These are phyloP conservation scores for Kodamaea anthophila DNA, from an alignment of 1,139 yeast species.

Conservation along the genomic window DNA sequence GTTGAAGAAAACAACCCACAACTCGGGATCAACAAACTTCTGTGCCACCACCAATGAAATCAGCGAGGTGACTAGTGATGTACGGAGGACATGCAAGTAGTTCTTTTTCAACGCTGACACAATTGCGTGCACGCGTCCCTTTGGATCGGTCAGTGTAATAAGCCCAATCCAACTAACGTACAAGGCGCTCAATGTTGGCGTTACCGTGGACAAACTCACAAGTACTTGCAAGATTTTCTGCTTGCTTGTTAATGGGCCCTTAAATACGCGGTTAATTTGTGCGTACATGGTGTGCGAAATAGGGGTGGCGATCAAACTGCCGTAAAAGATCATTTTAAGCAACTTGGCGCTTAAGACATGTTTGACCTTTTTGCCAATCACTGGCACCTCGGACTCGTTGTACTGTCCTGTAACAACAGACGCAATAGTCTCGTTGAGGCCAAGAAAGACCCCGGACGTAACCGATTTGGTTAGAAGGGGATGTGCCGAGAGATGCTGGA, in stretches of 20 bases:
- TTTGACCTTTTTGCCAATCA: slow-evolving; percentile 17
- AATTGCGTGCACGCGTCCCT: slow-evolving; percentile 17
- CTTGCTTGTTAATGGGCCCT: slow-evolving; percentile 31
- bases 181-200: slow-evolving; percentile 56
- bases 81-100: slow-evolving; percentile 50
- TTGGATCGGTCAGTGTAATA: slow-evolving; percentile 22
- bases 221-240: slow-evolving; percentile 51
- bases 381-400: slow-evolving; percentile 14
- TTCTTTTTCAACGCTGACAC: slow-evolving; percentile 42
- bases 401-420: slow-evolving; percentile 45
- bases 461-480: slow-evolving; percentile 58
- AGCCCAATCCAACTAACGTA: slow-evolving; percentile 53
- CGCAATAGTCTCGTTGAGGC: slow-evolving; percentile 56
- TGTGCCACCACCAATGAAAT: slow-evolving; percentile 67
- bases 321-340: slow-evolving; percentile 66
- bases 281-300: slow-evolving; percentile 58
- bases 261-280: slow-evolving; percentile 38
- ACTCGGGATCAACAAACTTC: slow-evolving; percentile 59
- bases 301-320: slow-evolving; percentile 67
- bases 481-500: slow-evolving; percentile 34
- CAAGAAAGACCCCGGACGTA: slow-evolving; percentile 53
- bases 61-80: slow-evolving; percentile 63
- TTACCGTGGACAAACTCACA: slow-evolving; percentile 54
- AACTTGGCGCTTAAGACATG: slow-evolving; percentile 45
- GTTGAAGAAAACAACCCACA: slow-evolving; percentile 84